Base-by-base conservation (phyloP, 1,139 yeast genomes). In the Yamadazyma taylorii region DNA sequence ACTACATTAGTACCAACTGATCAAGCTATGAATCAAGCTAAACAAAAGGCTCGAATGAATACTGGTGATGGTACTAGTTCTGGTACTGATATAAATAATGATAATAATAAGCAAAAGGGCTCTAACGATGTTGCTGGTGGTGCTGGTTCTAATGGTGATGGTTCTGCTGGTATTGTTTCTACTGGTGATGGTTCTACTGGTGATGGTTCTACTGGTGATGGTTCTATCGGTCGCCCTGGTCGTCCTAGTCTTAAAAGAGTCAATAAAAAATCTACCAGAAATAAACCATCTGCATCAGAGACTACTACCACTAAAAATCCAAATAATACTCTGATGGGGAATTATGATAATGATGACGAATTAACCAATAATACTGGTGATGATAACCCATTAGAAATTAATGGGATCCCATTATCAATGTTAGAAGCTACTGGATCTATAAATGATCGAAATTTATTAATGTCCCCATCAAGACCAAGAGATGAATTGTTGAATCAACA, bases 1-100 rank as follows among this genome's bases (percentile, higher is more conserved):
- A 88, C 96, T 0, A 88, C 92, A 0, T 72, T 89, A 47, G 92
- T 88, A 1, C 96, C 96, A 2, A 87, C 96, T 0, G 85, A 82
- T 52, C 79, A 76, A 48, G 94, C 94, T 0, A 72, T 85, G 69
- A 58, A 57, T 47, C 73, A 79, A 57, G 76, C 80, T 1, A 63
- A 69, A 36, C 79, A 79, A 39, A 74, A 77, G 24, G 83, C 82
- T 1, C 78, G 77, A 28, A 30, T 19, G 21, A 19, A 19, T 19
- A 19, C 21, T 19, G 5, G 8, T 19, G 21, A 19, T 6, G 21
- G 21, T 5, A 19, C 21, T 19, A 19, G 8, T 10, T 13, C 35
- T 8, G 29, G 29, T 32, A 81, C 79, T 9, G 48, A 7, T 6
- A 10, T 24, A 24, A 24, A 19, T 19, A 6, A 6, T 19, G 21